phyloP scores from a whole-genome alignment of 768 basidiomycete species.

The Boletus huronensis region DNA sequence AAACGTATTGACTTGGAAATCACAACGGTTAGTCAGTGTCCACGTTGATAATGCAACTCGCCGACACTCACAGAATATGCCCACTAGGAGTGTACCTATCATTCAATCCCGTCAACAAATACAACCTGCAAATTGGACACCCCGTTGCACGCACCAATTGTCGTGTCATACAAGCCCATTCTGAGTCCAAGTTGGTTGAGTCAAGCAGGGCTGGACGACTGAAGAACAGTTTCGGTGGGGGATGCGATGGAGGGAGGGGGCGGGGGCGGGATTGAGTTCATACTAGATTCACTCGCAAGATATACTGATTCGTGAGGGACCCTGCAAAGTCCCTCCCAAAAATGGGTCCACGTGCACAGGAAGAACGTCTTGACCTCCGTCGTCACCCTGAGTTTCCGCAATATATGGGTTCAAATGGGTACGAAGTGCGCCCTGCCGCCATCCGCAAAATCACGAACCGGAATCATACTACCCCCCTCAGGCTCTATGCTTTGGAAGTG shows the following conservation, averaged over 20 bases:
- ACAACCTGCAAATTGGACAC: too few relatives aligned
- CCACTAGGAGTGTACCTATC: neutral
- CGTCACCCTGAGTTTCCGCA: neutral
- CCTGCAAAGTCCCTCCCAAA: neutral
- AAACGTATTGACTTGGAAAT: slow-evolving; percentile 18
- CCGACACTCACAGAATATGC: neutral
- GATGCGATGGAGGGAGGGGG: too few relatives aligned
- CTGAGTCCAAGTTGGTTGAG: neutral
- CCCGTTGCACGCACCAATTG: neutral
- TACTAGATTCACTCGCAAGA: neutral
- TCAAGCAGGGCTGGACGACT: neutral
- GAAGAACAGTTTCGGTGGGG: neutral
- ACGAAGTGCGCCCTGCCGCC: neutral
- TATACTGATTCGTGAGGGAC: neutral
- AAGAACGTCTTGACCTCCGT: neutral
- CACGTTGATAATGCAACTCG: neutral
- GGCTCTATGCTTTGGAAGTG: too few relatives aligned
- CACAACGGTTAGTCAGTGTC: neutral
- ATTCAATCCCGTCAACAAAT: neutral
- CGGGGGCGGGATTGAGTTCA: too few relatives aligned
- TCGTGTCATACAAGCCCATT: neutral
- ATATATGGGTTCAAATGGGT: neutral
- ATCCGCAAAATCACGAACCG: neutral
- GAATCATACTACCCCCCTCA: too few relatives aligned
- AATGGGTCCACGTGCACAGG: neutral